Conservation (phyloP, 331 rosid genomes). For the Phaseolus coccineus region DNA sequence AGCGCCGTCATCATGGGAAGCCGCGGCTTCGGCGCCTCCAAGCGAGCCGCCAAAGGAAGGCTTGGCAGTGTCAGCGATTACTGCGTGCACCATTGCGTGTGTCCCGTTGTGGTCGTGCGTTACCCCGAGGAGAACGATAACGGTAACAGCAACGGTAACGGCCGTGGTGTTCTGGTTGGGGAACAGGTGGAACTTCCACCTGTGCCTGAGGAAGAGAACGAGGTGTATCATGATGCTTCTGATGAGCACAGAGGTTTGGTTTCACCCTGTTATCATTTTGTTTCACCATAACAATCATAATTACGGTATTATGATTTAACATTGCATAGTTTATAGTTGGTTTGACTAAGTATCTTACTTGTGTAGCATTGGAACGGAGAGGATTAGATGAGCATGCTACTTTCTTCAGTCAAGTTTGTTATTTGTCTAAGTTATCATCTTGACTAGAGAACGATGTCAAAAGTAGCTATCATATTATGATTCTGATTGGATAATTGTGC, state of each 20-base stretch:
- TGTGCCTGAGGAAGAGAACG: constrained; percentile 85
- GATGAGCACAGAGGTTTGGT: constrained; percentile 67
- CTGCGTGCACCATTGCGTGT: constrained; percentile 89
- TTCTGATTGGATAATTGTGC: background rate
- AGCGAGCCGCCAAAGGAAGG: constrained; percentile 56
- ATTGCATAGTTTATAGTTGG: constrained; percentile 9
- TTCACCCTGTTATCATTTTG: background rate
- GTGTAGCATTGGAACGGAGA: background rate
- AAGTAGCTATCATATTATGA: background rate
- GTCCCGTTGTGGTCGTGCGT: constrained; percentile 90
- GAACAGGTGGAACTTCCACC: constrained; percentile 68
- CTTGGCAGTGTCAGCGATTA: constrained; percentile 92
- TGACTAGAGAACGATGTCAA: background rate
- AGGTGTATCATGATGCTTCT: constrained; percentile 63
- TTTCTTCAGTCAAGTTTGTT: background rate
- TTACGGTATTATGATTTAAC: background rate
- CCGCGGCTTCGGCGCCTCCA: constrained; percentile 81
- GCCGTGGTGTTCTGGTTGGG: constrained; percentile 32
- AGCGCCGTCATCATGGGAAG: constrained; percentile 96
- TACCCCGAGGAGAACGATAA: constrained; percentile 66
- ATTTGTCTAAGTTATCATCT: background rate
- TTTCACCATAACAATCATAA: background rate
- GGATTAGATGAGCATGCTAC: background rate
- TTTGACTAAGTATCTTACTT: background rate
- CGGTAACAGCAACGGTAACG: constrained; percentile 37